Base-by-base conservation (phyloP, 2,329 filamentous ascomycete genomes). In the Diaporthe capsici region DNA sequence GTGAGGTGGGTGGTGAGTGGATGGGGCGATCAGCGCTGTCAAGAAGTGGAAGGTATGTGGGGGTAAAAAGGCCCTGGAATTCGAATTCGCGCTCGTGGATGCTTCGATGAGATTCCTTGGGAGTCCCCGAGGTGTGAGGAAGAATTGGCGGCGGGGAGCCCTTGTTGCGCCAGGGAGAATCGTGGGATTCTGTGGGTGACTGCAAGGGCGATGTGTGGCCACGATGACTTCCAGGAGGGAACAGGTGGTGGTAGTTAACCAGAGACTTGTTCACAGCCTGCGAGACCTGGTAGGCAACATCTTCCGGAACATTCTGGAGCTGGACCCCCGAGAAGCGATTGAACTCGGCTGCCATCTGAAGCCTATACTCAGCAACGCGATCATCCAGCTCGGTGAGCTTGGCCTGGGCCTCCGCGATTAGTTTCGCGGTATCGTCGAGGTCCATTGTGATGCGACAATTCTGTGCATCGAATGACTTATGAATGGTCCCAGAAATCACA, bases 1-100 rank as follows among this genome's bases (percentile, higher is more conserved):
- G 72, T 25, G 77, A 77, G 55, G 57, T 76, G 28, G 80, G 77
- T 3, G 79, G 77, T 34, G 81, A 79, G 42, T 76, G 76, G 17
- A 73, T 61, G 63, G 71, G 79, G 76, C 81, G 80, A 65, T 84
- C 80, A 63, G 80, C 79, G 77, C 86, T 85, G 78, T 92, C 91
- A 73, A 93, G 87, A 73, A 93, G 84, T 60, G 91, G 91, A 73
- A 93, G 86, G 80, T 90, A 93, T 77, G 84, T 88, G 39, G 91
- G 91, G 49, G 89, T 92, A 80, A 93, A 93, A 76, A 93, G 83
- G 76, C 91, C 91, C 77, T 88, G 88, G 78, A 93, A 89, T 78
- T 92, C 90, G 80, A 85, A 84, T 78, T 92, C 90, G 76, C 89
- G 88, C 75, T 89, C 88, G 83, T 88, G 88, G 70, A 87, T 86